Conservation (phyloP, 2,329 filamentous ascomycete genomes). For the Plectosphaerella sp. region DNA sequence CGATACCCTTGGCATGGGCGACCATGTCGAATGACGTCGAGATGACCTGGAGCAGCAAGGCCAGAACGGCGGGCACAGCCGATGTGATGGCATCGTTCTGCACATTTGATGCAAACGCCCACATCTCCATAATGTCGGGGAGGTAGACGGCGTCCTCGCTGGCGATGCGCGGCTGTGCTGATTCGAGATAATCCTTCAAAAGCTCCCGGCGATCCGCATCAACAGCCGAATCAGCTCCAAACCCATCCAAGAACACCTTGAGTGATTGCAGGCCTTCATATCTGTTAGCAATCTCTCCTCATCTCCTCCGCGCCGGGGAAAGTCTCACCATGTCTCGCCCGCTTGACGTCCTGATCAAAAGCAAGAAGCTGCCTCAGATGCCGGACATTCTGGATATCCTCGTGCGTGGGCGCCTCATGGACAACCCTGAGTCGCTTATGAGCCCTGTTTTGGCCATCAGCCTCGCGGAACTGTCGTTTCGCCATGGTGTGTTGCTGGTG, state of each 20-base stretch:
- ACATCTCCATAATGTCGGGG: slow-evolving; percentile 78
- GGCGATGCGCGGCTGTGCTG: slow-evolving; percentile 41
- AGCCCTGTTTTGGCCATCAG: slow-evolving; percentile 33
- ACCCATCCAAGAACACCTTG: slow-evolving; percentile 66
- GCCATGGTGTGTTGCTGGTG: slow-evolving; percentile 28
- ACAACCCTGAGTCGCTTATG: slow-evolving; percentile 53
- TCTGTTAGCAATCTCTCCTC: not conserved
- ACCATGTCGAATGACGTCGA: slow-evolving; percentile 71
- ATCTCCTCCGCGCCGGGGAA: not conserved
- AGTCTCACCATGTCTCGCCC: slow-evolving; percentile 59
- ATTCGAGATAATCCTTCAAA: slow-evolving; percentile 64
- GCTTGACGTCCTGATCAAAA: slow-evolving; percentile 66
- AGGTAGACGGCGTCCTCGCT: slow-evolving; percentile 57
- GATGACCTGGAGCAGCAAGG: slow-evolving; percentile 74
- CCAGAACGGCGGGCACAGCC: slow-evolving; percentile 73
- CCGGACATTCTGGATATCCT: slow-evolving; percentile 57
- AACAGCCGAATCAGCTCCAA: slow-evolving; percentile 44
- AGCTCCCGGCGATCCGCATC: slow-evolving; percentile 51
- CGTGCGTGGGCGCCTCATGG: slow-evolving; percentile 52
- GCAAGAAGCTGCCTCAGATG: slow-evolving; percentile 65
- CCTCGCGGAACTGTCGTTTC: slow-evolving; percentile 36
- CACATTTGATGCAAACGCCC: slow-evolving; percentile 75
- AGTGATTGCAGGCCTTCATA: slow-evolving; percentile 59
- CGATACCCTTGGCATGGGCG: slow-evolving; percentile 71
- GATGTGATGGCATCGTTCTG: slow-evolving; percentile 80